Percentiles rank a stretch among this genome's conserved stretches.
Evolutionary conservation across 2,329 filamentous ascomycete species (phyloP).

Genomic region (Stachybotrys elegans): DNA sequence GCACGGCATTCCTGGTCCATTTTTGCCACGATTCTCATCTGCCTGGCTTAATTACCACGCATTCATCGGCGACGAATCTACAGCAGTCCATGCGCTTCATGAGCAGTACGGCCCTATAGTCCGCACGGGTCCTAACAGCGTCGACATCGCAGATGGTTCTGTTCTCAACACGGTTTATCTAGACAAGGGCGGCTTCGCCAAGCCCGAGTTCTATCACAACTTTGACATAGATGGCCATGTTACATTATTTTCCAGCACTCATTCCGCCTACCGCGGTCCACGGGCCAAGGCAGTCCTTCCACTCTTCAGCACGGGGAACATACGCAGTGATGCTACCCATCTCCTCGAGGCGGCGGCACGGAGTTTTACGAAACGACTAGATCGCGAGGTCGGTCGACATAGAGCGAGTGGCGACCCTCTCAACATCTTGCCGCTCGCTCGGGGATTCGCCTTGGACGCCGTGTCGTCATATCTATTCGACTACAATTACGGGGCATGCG

Average conservation of each 20-base stretch:
- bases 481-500: conserved; percentile 32
- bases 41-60: conserved; percentile 8
- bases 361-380: conserved; percentile 33
- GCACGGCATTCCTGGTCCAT: conserved; percentile 6
- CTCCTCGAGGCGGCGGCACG: neutral
- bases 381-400: conserved; percentile 27
- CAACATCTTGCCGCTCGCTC: conserved; percentile 43
- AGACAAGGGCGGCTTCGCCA: conserved; percentile 46
- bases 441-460: conserved; percentile 47
- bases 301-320: conserved; percentile 41
- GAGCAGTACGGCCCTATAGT: conserved; percentile 27
- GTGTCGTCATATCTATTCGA: conserved; percentile 50
- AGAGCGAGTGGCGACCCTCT: neutral
- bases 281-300: conserved; percentile 45
- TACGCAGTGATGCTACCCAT: conserved; percentile 20
- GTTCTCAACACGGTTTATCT: conserved; percentile 46
- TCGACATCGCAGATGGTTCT: conserved; percentile 37
- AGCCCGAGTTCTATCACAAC: conserved; percentile 46
- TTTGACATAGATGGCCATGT: conserved; percentile 52
- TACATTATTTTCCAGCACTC: conserved; percentile 46
- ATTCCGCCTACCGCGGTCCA: conserved; percentile 31
- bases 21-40: conserved; percentile 2
- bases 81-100: conserved; percentile 18
- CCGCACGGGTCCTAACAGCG: conserved; percentile 30
- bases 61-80: conserved; percentile 9